Percentiles rank a stretch among this genome's conserved stretches.
These are phyloP conservation scores for Annona squamosa DNA, from an alignment of 164 flowering plant species.

Conservation along the genomic window DNA sequence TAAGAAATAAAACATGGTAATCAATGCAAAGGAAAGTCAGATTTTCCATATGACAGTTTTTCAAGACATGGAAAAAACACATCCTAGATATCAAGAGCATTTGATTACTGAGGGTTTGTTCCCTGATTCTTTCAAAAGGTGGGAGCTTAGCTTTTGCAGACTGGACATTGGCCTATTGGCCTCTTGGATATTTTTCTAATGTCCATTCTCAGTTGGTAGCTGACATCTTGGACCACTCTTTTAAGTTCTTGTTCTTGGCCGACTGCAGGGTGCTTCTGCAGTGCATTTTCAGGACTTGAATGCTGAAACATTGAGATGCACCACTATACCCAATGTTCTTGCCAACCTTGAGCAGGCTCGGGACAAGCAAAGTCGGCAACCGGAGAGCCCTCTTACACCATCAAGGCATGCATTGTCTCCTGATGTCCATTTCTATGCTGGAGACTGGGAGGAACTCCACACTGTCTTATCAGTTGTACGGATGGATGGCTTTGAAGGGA, in stretches of 20 bases:
- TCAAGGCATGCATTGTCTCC: conserved; percentile 66
- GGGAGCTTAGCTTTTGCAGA: neutral
- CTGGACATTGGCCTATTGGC: neutral
- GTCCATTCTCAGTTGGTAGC: neutral
- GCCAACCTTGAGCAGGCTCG: conserved; percentile 89
- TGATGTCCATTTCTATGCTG: conserved; percentile 75
- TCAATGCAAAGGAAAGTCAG: neutral
- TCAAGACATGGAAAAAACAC: too few species aligned
- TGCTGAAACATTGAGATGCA: conserved; percentile 80
- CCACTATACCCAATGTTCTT: conserved; percentile 82
- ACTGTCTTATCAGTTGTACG: conserved; percentile 59
- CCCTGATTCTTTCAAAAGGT: too few species aligned
- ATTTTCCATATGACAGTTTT: too few species aligned
- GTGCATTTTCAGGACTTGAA: conserved; percentile 84
- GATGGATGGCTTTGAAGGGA: conserved; percentile 42
- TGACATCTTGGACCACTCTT: neutral
- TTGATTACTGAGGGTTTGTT: too few species aligned
- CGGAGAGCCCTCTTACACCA: conserved; percentile 82
- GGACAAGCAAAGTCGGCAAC: conserved; percentile 77
- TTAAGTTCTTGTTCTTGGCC: neutral
- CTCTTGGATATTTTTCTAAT: neutral
- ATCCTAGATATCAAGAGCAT: too few species aligned
- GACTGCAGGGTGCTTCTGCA: conserved; percentile 62
- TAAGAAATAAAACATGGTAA: neutral
- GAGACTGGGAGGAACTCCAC: conserved; percentile 90